Percentiles rank a stretch among this genome's conserved stretches.
phyloP scores from a whole-genome alignment of 2,329 filamentous ascomycete genomes.

The Aspergillus calidoustus region DNA sequence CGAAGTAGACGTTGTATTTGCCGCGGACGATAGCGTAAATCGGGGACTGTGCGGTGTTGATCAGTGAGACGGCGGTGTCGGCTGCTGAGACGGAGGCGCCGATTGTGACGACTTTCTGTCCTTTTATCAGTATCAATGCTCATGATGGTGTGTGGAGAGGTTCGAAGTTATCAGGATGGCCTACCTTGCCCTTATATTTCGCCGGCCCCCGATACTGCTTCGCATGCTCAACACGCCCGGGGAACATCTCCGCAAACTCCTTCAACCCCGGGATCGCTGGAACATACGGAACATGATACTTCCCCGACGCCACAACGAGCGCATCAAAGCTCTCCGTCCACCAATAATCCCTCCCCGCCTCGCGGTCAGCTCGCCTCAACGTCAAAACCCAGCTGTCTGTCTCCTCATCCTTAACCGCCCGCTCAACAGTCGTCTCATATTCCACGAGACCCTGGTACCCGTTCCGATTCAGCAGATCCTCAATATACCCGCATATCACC shows the following conservation, averaged over 20 bases:
- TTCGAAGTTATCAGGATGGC: neutral
- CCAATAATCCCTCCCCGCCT: slow-evolving; percentile 58
- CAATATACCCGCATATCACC: slow-evolving; percentile 61
- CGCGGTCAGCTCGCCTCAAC: slow-evolving; percentile 47
- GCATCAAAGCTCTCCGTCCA: slow-evolving; percentile 68
- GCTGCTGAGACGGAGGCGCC: slow-evolving; percentile 68
- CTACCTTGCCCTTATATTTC: slow-evolving; percentile 46
- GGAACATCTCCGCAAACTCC: slow-evolving; percentile 44
- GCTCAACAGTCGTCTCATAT: slow-evolving; percentile 65
- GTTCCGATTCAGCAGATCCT: slow-evolving; percentile 58
- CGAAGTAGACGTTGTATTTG: slow-evolving; percentile 61
- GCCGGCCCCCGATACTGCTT: slow-evolving; percentile 45
- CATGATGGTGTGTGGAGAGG: too few species aligned
- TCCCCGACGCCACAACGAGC: slow-evolving; percentile 64
- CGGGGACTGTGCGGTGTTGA: slow-evolving; percentile 51
- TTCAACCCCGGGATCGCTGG: slow-evolving; percentile 49
- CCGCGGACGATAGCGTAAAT: slow-evolving; percentile 60
- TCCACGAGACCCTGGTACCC: slow-evolving; percentile 55
- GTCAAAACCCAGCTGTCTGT: slow-evolving; percentile 58
- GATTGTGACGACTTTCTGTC: slow-evolving; percentile 63
- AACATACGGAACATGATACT: slow-evolving; percentile 62
- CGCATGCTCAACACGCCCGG: slow-evolving; percentile 46
- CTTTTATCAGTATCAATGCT: neutral
- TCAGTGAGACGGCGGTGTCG: slow-evolving; percentile 63
- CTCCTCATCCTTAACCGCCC: slow-evolving; percentile 54